Conservation (phyloP, 2,329 filamentous ascomycete genomes). For the Plectosphaerella cucumerina region DNA sequence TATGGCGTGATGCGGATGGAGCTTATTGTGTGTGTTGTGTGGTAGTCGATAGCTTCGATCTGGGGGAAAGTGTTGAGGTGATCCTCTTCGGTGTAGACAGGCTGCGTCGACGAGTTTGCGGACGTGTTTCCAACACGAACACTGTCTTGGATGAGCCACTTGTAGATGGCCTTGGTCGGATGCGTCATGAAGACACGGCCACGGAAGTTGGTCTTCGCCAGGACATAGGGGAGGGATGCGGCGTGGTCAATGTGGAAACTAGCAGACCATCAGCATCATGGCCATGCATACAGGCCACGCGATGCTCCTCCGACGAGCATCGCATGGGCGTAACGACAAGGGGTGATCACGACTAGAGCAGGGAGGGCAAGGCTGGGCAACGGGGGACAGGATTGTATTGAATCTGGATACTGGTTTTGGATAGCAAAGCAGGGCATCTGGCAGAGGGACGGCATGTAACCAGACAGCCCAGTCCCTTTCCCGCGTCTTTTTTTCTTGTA, state of each 20-base stretch:
- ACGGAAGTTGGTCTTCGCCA: conserved; percentile 96
- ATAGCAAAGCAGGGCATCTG: conserved; percentile 11
- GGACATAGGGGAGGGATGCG: conserved; percentile 95
- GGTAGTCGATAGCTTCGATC: conserved; percentile 97
- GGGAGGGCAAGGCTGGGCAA: conserved; percentile 13
- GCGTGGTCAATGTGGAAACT: conserved; percentile 99
- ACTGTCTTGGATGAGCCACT: conserved; percentile 97
- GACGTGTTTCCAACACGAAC: conserved; percentile 79
- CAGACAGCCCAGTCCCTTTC: conserved; percentile 3
- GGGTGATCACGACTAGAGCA: conserved; percentile 7
- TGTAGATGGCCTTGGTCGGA: conserved; percentile 98
- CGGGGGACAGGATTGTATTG: conserved; percentile 13
- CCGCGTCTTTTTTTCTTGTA: conserved; percentile 4
- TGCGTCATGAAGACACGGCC: conserved; percentile 99
- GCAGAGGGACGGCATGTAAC: conserved; percentile 5
- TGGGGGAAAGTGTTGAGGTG: conserved; percentile 88
- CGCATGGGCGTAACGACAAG: not conserved
- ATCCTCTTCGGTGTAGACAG: conserved; percentile 92
- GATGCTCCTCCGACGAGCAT: not conserved
- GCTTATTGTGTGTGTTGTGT: conserved; percentile 95
- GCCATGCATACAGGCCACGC: too few species aligned
- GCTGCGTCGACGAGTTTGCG: conserved; percentile 60
- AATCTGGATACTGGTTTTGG: conserved; percentile 12
- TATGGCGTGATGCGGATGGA: conserved; percentile 96
- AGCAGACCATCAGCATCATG: conserved; percentile 3